Conservation (phyloP, 768 basidiomycete genomes). For the Amanita rubescens region DNA sequence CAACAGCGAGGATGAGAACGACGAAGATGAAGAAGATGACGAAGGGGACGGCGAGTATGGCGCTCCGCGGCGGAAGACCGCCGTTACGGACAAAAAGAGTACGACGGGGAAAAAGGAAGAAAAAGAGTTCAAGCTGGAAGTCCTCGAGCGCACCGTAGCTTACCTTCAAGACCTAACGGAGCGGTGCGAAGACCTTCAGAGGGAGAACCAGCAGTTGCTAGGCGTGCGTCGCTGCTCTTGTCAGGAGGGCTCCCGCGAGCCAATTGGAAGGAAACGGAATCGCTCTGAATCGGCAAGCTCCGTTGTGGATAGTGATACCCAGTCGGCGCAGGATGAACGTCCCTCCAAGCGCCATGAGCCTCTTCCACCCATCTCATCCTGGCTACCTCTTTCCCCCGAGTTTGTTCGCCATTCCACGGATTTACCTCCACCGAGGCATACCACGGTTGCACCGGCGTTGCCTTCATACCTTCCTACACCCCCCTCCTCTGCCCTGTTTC, state of each 20-base stretch:
- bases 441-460: conserved; percentile 5
- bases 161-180: conserved; percentile 67
- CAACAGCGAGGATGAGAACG: conserved; percentile 23
- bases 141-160: conserved; percentile 74
- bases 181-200: conserved; percentile 38
- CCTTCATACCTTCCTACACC: conserved; percentile 43
- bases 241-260: conserved; percentile 13
- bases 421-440: conserved; percentile 14
- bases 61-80: conserved; percentile 16
- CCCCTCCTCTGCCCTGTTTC: conserved; percentile 43
- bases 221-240: conserved; percentile 17
- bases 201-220: background rate
- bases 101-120: conserved; percentile 45
- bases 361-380: conserved; percentile 63
- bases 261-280: conserved; percentile 11
- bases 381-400: conserved; percentile 40
- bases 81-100: conserved; percentile 22
- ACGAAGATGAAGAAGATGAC: conserved; percentile 29
- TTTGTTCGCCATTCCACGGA: conserved; percentile 25
- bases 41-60: conserved; percentile 28
- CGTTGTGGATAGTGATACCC: background rate
- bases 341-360: conserved; percentile 23
- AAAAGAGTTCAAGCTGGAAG: conserved; percentile 91
- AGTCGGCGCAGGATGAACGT: conserved; percentile 1
- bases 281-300: conserved; percentile 3